Conservation (phyloP, 2,329 filamentous ascomycete genomes). For the Truncatella angustata region DNA sequence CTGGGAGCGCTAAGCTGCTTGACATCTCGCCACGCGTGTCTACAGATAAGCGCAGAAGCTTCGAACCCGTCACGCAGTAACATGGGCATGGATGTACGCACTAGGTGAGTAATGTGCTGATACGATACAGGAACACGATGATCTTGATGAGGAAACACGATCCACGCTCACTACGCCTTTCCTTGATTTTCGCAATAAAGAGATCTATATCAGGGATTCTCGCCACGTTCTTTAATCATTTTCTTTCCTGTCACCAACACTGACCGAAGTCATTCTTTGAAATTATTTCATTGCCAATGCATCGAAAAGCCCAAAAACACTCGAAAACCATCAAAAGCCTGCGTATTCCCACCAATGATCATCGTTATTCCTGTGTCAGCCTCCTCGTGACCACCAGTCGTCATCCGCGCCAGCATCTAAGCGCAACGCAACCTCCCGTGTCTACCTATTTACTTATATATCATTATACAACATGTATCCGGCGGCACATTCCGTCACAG, state of each 20-base stretch:
- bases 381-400: too few species aligned
- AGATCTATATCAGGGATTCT: constrained; percentile 9
- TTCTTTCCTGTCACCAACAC: constrained; percentile 22
- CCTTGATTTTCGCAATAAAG: not conserved
- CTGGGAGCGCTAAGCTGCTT: constrained; percentile 73
- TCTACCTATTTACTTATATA: too few species aligned
- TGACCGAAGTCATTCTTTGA: constrained; percentile 31
- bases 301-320: constrained; percentile 18
- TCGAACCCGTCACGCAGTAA: constrained; percentile 27
- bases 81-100: not conserved
- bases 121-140: constrained; percentile 13
- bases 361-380: constrained; percentile 7
- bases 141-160: not conserved
- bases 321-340: constrained; percentile 17
- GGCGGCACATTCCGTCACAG: too few species aligned
- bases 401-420: too few species aligned
- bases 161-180: not conserved
- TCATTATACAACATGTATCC: too few species aligned
- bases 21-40: constrained; percentile 61
- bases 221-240: constrained; percentile 19
- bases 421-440: too few species aligned
- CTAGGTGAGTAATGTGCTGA: constrained; percentile 4
- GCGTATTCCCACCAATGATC: constrained; percentile 16
- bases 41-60: constrained; percentile 44
- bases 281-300: constrained; percentile 25